A percentile compares a stretch with the other conserved stretches of the same genome.
These are phyloP conservation scores for Monosiga brevicollis DNA, from an alignment of 78 protist species.

Conservation along the genomic window DNA sequence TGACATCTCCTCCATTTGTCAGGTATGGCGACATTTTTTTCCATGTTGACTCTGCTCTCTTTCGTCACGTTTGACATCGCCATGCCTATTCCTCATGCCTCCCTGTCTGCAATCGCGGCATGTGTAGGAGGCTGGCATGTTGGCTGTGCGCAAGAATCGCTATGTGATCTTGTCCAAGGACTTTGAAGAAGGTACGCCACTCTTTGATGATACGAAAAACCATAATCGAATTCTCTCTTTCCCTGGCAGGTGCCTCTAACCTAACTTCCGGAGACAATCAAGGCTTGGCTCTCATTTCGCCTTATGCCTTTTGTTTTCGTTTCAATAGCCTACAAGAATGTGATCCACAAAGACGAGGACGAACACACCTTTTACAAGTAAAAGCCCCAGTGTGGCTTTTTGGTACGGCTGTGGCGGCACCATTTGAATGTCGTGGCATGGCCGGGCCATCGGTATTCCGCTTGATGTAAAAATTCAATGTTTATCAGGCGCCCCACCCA, in stretches of 20 bases:
- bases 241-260: too few relatives aligned
- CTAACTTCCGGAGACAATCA: too few relatives aligned
- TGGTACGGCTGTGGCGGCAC: too few relatives aligned
- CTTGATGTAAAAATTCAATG: too few relatives aligned
- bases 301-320: too few relatives aligned
- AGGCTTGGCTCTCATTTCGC: too few relatives aligned
- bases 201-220: too few relatives aligned
- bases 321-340: neutral
- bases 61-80: neutral
- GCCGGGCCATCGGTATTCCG: too few relatives aligned
- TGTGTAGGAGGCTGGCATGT: conserved; percentile 98
- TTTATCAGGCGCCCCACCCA: too few relatives aligned
- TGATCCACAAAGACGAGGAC: neutral
- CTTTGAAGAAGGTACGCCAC: conserved; percentile 73
- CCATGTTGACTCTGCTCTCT: neutral
- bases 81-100: neutral
- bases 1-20: conserved; percentile 94
- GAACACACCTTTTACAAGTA: neutral
- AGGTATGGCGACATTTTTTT: conserved; percentile 6
- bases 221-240: too few relatives aligned
- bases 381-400: neutral
- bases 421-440: too few relatives aligned
- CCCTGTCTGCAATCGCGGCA: neutral
- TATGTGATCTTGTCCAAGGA: conserved; percentile 94
- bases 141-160: conserved; percentile 97